Conservation (phyloP, 2,329 filamentous ascomycete genomes). For the Trichoderma oligosporum region DNA sequence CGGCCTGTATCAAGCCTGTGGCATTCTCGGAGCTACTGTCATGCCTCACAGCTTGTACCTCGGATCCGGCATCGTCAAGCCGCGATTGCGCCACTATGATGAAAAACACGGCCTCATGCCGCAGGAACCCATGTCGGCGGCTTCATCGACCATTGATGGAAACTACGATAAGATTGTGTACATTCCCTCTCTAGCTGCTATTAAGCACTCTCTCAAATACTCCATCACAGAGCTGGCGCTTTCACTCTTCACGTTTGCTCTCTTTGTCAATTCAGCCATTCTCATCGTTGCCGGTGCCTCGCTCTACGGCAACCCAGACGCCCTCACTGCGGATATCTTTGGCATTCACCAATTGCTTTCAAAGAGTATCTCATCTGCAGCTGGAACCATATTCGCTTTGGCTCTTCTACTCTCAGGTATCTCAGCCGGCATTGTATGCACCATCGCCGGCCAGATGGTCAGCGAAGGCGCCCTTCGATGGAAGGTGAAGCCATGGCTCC, state of each 20-base stretch:
- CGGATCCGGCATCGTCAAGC: conserved; percentile 65
- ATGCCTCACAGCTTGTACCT: conserved; percentile 69
- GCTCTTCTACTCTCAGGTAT: conserved; percentile 76
- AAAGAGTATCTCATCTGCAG: conserved; percentile 64
- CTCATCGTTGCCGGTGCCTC: conserved; percentile 77
- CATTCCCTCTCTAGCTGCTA: conserved; percentile 67
- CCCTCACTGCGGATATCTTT: conserved; percentile 72
- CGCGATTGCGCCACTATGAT: conserved; percentile 62
- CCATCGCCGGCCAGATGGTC: conserved; percentile 86
- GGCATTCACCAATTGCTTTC: conserved; percentile 73
- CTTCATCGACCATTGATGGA: conserved; percentile 29
- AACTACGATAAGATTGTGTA: conserved; percentile 55
- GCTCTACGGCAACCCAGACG: conserved; percentile 60
- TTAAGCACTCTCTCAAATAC: conserved; percentile 68
- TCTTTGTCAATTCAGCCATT: conserved; percentile 81
- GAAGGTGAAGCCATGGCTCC: conserved; percentile 71
- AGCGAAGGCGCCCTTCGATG: conserved; percentile 77
- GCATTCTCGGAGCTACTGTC: conserved; percentile 72
- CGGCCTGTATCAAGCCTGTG: conserved; percentile 64
- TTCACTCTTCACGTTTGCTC: conserved; percentile 75
- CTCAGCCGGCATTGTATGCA: conserved; percentile 82
- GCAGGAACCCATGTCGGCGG: conserved; percentile 28
- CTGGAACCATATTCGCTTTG: conserved; percentile 79
- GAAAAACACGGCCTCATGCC: conserved; percentile 52
- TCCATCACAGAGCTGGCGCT: conserved; percentile 67